These are phyloP conservation scores for Trichoderma reesei DNA, from an alignment of 495 filamentous ascomycete genomes.

Conservation along the genomic window DNA sequence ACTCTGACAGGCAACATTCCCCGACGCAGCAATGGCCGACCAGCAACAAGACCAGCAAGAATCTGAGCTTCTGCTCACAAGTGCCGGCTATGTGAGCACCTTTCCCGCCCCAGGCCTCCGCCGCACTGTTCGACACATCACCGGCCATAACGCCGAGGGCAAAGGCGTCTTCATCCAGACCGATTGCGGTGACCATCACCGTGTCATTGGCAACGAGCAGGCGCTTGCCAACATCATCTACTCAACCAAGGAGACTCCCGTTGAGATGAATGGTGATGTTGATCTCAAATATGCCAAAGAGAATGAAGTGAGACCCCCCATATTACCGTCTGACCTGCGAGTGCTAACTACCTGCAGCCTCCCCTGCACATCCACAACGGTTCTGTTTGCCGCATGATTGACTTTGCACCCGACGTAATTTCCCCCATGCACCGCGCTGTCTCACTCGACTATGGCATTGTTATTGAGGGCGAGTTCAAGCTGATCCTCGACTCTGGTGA, in stretches of 20 bases:
- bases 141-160: constrained; percentile 29
- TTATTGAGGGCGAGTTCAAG: constrained; percentile 52
- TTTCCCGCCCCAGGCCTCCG: constrained; percentile 16
- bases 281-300: constrained; percentile 27
- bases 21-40: not conserved
- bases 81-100: constrained; percentile 3
- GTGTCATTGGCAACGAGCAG: constrained; percentile 17
- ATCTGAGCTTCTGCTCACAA: not conserved
- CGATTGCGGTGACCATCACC: constrained; percentile 14
- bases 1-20: not conserved
- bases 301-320: constrained; percentile 14
- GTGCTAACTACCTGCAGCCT: not conserved
- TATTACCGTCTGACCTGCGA: not conserved
- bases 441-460: constrained; percentile 57
- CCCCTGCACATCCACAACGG: constrained; percentile 16
- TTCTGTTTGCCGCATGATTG: constrained; percentile 41
- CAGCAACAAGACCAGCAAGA: not conserved
- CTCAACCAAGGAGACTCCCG: constrained; percentile 44
- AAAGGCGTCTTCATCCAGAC: constrained; percentile 21
- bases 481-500: constrained; percentile 47
- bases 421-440: constrained; percentile 52
- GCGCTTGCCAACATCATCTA: constrained; percentile 28
- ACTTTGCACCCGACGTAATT: constrained; percentile 34
- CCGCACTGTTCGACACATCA: constrained; percentile 24
- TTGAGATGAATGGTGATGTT: constrained; percentile 25